Evolutionary conservation across 2,329 filamentous ascomycete species (phyloP).

Genomic region (Microdochium bolleyi): DNA sequence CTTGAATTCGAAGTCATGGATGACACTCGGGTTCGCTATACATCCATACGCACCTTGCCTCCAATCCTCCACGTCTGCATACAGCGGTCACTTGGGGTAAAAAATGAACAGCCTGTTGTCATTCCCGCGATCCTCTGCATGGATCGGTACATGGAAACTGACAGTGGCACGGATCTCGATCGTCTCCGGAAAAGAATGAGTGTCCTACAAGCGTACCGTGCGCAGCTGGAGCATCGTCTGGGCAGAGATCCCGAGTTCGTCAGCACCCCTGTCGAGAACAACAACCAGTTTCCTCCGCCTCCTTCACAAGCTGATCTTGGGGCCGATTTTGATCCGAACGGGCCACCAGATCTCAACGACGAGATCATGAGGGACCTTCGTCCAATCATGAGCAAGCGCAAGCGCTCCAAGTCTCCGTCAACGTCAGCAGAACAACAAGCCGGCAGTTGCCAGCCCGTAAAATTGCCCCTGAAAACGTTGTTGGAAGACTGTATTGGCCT

Average conservation of each 20-base stretch:
- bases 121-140: constrained; percentile 79
- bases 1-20: constrained; percentile 75
- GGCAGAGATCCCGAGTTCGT: constrained; percentile 16
- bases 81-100: constrained; percentile 68
- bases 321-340: constrained; percentile 6
- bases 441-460: not conserved
- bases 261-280: not conserved
- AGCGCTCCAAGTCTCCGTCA: not conserved
- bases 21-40: constrained; percentile 54
- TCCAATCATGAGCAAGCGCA: not conserved
- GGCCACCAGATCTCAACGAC: constrained; percentile 7
- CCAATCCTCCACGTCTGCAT: constrained; percentile 86
- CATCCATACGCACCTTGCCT: constrained; percentile 67
- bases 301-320: constrained; percentile 1
- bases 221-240: constrained; percentile 35
- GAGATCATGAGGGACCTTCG: not conserved
- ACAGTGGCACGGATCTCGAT: constrained; percentile 52
- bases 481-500: not conserved
- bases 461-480: not conserved
- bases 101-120: constrained; percentile 69
- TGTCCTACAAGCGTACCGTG: constrained; percentile 61
- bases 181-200: constrained; percentile 62
- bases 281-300: not conserved
- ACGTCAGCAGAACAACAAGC: not conserved
- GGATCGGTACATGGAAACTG: constrained; percentile 76